phyloP scores from a whole-genome alignment of 306 rosid species.

The Vigna hirtella region DNA sequence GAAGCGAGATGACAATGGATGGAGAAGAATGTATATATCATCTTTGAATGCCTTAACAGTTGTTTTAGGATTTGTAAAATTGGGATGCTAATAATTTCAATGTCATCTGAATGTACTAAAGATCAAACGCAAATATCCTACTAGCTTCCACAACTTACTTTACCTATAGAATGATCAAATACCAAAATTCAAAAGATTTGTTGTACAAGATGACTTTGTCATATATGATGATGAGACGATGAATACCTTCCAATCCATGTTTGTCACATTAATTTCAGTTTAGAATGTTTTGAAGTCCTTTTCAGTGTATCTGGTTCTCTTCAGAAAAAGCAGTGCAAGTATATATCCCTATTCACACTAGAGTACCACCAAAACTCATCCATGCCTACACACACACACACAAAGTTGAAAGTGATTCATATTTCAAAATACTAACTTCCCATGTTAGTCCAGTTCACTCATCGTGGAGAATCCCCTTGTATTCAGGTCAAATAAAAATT shows the following conservation, averaged over 20 bases:
- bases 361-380: not conserved
- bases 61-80: not conserved
- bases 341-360: not conserved
- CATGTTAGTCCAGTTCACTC: not conserved
- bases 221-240: not conserved
- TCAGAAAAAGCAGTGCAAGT: constrained; percentile 17
- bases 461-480: not conserved
- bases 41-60: not conserved
- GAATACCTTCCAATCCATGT: not conserved
- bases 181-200: not conserved
- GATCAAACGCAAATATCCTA: not conserved
- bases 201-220: constrained; percentile 9
- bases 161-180: constrained; percentile 14
- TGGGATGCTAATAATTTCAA: not conserved
- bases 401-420: not conserved
- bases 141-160: not conserved
- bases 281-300: not conserved
- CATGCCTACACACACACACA: not conserved
- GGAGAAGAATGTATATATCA: constrained; percentile 19
- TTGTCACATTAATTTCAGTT: not conserved
- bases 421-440: constrained; percentile 10
- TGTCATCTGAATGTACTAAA: not conserved
- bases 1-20: not conserved
- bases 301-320: not conserved
- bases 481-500: constrained; percentile 8